Percentiles rank a stretch among this genome's conserved stretches.
phyloP scores from a whole-genome alignment of 208 protist genomes.

The Phytomonas serpens region DNA sequence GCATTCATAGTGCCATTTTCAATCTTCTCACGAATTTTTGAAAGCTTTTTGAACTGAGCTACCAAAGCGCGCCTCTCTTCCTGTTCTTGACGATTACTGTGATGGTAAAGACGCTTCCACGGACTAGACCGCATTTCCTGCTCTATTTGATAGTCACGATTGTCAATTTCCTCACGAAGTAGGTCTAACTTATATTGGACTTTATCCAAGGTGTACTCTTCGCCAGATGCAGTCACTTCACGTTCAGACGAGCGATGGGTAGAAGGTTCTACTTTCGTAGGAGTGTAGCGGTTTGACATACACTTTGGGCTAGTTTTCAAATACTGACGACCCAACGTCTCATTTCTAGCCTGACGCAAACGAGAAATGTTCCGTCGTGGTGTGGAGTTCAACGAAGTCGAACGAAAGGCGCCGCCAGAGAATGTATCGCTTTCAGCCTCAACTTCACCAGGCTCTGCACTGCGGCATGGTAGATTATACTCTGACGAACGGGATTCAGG shows the following conservation, averaged over 20 bases:
- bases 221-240: background rate
- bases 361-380: background rate
- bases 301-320: background rate
- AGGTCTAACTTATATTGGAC: slow-evolving; percentile 34
- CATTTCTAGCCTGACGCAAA: background rate
- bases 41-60: slow-evolving; percentile 38
- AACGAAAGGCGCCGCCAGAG: background rate
- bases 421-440: background rate
- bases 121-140: slow-evolving; percentile 34
- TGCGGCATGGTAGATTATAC: background rate
- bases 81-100: slow-evolving; percentile 73
- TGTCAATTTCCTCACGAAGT: slow-evolving; percentile 29
- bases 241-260: slow-evolving; percentile 1
- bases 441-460: background rate
- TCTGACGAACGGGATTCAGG: background rate
- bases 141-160: slow-evolving; percentile 25
- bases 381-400: background rate
- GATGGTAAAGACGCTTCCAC: slow-evolving; percentile 71
- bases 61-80: slow-evolving; percentile 46
- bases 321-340: background rate
- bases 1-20: slow-evolving; percentile 34
- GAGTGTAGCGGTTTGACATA: slow-evolving; percentile 1
- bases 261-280: slow-evolving; percentile 6
- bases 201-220: slow-evolving; percentile 34
- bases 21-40: slow-evolving; percentile 40